Base-by-base conservation (phyloP, 2,329 filamentous ascomycete species). In the Phialophora tarda region DNA sequence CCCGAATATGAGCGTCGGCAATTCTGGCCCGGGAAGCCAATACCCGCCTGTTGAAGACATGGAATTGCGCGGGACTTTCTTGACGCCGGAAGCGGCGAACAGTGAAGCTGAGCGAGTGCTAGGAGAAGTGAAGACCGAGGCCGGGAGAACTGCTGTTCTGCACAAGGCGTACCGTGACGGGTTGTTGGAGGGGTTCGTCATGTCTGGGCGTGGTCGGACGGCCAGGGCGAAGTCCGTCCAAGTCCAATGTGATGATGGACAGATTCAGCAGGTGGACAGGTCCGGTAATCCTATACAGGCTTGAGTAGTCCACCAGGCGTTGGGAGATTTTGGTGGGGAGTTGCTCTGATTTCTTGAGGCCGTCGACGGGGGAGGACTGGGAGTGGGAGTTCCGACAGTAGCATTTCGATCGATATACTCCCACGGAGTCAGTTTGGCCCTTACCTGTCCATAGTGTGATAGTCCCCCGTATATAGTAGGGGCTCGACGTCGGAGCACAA, bases 41-140 rank as follows among this genome's bases (percentile, higher is more conserved):
- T 21, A 51, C 48, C 48, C 23, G 14, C 48, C 48, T 12, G 30
- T 32, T 34, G 8, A 23, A 53, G 57, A 56, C 21, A 65, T 60
- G 48, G 47, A 65, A 14, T 3, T 65, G 17, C 50, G 24, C n/a
- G 63, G 47, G 17, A 61, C 63, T 23, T 65, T 65, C 48, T 14
- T 24, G 30, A 41, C 55, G 14, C 11, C 7, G 41, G 44, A 53
- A 53, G 63, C 12, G 23, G 63, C 63, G 14, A 53, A 64, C 51
- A 28, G 1, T 12, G 12, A 23, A 17, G 59, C 59, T 11, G 23
- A 55, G 32, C n/a, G 26, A 41, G 24, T 44, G n/a, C 32, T 62
- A 3, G 21, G 55, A 47, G 30, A 56, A 28, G 14, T 56, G 51
- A 56, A 62, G 26, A 32, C 21, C 7, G 38, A 55, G n/a, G 8